These are phyloP conservation scores for Vachellia collinsii DNA, from an alignment of 306 rosid species.

Conservation along the genomic window DNA sequence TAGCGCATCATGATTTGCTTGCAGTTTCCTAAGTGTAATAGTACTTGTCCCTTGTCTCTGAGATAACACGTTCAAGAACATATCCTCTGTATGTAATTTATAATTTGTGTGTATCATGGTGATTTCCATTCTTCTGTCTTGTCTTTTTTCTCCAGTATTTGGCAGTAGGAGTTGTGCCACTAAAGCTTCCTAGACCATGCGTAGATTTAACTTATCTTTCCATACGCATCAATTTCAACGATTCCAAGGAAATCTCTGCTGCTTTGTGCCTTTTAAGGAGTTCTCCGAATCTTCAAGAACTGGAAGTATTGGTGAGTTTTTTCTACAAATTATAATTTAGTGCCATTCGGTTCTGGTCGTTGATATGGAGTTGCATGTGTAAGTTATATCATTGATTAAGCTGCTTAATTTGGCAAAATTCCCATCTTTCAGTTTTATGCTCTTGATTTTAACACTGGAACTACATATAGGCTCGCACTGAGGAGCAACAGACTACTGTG, in stretches of 20 bases:
- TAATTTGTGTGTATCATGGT: slow-evolving; percentile 2
- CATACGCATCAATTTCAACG: slow-evolving; percentile 54
- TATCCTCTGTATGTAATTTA: neutral
- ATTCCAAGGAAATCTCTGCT: slow-evolving; percentile 54
- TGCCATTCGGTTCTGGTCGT: slow-evolving; percentile 14
- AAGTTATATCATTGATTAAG: slow-evolving; percentile 8
- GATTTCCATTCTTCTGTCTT: slow-evolving; percentile 35
- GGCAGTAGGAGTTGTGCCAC: slow-evolving; percentile 44
- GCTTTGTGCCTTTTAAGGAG: slow-evolving; percentile 58
- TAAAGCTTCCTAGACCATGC: slow-evolving; percentile 50
- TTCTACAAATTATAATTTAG: slow-evolving; percentile 27
- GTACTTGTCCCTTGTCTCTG: too few relatives aligned
- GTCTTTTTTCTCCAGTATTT: slow-evolving; percentile 52
- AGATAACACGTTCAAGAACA: too few relatives aligned
- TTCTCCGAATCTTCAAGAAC: slow-evolving; percentile 60
- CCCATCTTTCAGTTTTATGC: neutral
- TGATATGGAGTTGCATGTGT: slow-evolving; percentile 1
- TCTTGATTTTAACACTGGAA: slow-evolving; percentile 11
- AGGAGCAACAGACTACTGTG: slow-evolving; percentile 30
- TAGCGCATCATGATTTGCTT: too few relatives aligned
- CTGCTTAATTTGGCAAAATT: slow-evolving; percentile 8
- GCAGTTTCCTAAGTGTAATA: too few relatives aligned
- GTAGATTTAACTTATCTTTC: slow-evolving; percentile 59
- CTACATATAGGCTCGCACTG: slow-evolving; percentile 47
- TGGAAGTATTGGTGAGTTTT: slow-evolving; percentile 64